Conservation (phyloP, 768 basidiomycete genomes). For the Boletus sp. region DNA sequence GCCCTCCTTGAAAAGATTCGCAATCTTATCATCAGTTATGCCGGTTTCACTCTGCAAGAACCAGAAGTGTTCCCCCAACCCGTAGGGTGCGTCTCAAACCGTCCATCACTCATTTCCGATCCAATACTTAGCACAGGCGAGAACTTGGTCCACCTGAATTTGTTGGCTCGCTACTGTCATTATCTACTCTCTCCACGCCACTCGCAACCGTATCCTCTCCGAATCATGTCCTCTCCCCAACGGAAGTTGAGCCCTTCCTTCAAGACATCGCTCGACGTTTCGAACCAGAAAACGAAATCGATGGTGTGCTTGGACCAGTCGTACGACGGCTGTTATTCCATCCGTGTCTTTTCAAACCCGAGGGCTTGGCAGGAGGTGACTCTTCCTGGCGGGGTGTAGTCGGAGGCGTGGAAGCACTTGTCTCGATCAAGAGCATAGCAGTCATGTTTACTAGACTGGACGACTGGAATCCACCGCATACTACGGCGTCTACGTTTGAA, state of each 20-base stretch:
- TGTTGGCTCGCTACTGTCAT: slow-evolving; percentile 71
- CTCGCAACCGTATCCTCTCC: slow-evolving; percentile 48
- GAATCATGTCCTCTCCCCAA: slow-evolving; percentile 51
- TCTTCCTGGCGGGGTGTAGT: slow-evolving; percentile 84
- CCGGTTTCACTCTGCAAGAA: slow-evolving; percentile 85
- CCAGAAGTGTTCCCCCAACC: slow-evolving; percentile 96
- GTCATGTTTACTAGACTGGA: slow-evolving; percentile 71
- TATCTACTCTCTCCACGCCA: slow-evolving; percentile 67
- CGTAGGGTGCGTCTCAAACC: slow-evolving; percentile 46
- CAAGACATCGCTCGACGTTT: slow-evolving; percentile 81
- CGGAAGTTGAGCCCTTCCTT: slow-evolving; percentile 77
- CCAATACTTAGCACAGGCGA: slow-evolving; percentile 43
- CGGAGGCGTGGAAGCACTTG: slow-evolving; percentile 75
- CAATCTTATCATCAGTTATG: slow-evolving; percentile 83
- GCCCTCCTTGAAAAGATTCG: no score
- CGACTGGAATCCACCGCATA: slow-evolving; percentile 65
- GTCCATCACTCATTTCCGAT: neutral
- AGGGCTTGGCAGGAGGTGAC: slow-evolving; percentile 71
- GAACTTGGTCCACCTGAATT: slow-evolving; percentile 77
- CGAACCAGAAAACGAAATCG: slow-evolving; percentile 73
- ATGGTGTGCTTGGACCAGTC: slow-evolving; percentile 74
- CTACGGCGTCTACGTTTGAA: slow-evolving; percentile 63
- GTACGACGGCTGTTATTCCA: slow-evolving; percentile 61
- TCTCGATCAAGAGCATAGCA: slow-evolving; percentile 81
- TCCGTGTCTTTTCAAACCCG: slow-evolving; percentile 56